These are phyloP conservation scores for Zygoascus meyerae DNA, from an alignment of 1,139 yeast genomes.

Conservation along the genomic window DNA sequence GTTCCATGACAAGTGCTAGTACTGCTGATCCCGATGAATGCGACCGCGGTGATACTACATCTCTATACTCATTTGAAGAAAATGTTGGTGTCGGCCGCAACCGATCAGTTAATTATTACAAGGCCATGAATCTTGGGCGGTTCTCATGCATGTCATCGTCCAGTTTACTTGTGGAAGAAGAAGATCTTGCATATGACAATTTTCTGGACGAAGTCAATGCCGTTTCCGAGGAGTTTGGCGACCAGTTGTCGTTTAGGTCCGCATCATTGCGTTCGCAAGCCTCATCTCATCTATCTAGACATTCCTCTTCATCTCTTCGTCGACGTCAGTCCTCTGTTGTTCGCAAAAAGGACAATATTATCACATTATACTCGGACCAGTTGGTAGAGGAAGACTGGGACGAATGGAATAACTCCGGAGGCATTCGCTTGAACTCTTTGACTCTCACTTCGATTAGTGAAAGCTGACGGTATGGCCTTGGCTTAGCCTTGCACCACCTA, in stretches of 20 bases:
- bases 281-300: conserved; percentile 5
- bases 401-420: conserved; percentile 5
- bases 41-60: conserved; percentile 11
- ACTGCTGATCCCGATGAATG: too few relatives aligned
- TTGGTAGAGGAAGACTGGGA: conserved; percentile 7
- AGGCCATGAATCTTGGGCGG: conserved; percentile 15
- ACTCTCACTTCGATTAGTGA: conserved; percentile 4
- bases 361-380: conserved; percentile 20
- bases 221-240: conserved; percentile 20
- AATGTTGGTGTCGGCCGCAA: conserved; percentile 24
- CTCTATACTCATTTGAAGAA: conserved; percentile 31
- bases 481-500: too few relatives aligned
- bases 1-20: too few relatives aligned
- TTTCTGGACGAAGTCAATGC: conserved; percentile 29
- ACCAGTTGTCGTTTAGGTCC: conserved; percentile 15
- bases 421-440: background rate
- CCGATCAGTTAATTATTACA: conserved; percentile 28
- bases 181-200: conserved; percentile 22
- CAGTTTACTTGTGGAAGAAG: background rate
- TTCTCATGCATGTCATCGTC: background rate
- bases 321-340: conserved; percentile 21
- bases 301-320: conserved; percentile 9
- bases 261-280: conserved; percentile 12
- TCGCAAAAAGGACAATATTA: conserved; percentile 20
- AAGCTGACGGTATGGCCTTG: conserved; percentile 4